Base-by-base conservation (phyloP, 2,329 filamentous ascomycete genomes). In the Sporothrix sp. region DNA sequence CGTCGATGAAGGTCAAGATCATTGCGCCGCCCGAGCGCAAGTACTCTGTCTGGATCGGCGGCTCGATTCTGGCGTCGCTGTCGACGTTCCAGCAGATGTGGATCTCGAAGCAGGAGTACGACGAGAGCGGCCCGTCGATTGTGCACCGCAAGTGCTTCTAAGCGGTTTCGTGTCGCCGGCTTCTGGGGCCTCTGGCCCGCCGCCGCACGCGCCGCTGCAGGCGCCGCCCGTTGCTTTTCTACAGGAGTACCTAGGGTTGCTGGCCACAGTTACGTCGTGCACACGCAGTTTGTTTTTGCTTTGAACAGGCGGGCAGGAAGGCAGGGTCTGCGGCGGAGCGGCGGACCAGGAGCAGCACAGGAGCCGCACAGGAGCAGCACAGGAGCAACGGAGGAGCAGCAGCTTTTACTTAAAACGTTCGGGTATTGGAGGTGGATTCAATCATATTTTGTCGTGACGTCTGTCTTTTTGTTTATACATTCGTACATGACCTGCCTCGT, bases 81-180 rank as follows among this genome's bases (percentile, higher is more conserved):
- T 97, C 91, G 73, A 98, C 93, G 50, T 98, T 98, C 72, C 84
- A 91, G 74, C 97, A 97, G 85, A 90, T 93, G 68, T 66, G 76
- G 65, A 43, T 6, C 36, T 6, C 93, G 67, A 98, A 98, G 89
- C 93, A 98, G 80, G 91, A 97, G 82, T 97, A 97, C 84, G 93
- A 98, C 80, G 93, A 97, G 88, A 93, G 85, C 74, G 91, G 91
- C 77, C 93, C 91, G 66, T 96, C 90, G 68, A 97, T 97, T 70
- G 91, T 97, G 67, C 91, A 97, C 86, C 87, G 90, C 85, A 97
- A 96, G 88, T 96, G 91, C 87, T 96, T 96, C 86, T 96, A 95
- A 95, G 84, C 42, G 47, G 21, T 33, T 9, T 44, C 32, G 4
- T n/a, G n/a, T n/a, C n/a, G n/a, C n/a, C n/a, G n/a, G n/a, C n/a